Evolutionary conservation across 2,329 filamentous ascomycete genomes (phyloP).

Genomic region (Aspergillus hiratsukae): DNA sequence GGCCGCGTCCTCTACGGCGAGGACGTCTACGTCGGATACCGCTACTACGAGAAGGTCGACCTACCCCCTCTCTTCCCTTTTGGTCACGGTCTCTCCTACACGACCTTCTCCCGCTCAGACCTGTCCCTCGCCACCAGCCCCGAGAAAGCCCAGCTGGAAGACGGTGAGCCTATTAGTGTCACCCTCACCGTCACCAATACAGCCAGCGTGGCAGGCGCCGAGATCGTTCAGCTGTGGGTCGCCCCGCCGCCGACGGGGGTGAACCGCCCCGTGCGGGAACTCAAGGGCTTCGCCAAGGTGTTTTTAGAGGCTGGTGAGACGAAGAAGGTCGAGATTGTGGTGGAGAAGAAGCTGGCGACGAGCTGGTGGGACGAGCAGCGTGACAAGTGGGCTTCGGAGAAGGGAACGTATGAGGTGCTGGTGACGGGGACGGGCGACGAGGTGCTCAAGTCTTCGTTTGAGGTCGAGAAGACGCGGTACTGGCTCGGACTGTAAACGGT

Average conservation of each 20-base stretch:
- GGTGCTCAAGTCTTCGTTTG: constrained; percentile 51
- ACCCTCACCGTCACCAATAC: constrained; percentile 50
- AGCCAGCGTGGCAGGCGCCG: constrained; percentile 48
- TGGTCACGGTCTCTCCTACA: constrained; percentile 76
- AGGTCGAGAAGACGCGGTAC: constrained; percentile 58
- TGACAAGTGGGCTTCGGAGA: constrained; percentile 62
- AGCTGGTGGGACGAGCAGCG: constrained; percentile 68
- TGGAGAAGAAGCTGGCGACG: constrained; percentile 60
- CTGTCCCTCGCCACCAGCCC: constrained; percentile 32
- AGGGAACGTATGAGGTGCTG: constrained; percentile 60
- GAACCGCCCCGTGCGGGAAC: constrained; percentile 55
- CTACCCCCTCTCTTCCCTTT: constrained; percentile 68
- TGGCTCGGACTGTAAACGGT: constrained; percentile 58
- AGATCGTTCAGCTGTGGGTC: constrained; percentile 55
- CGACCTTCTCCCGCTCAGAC: constrained; percentile 57
- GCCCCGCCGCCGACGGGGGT: constrained; percentile 46
- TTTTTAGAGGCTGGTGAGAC: constrained; percentile 57
- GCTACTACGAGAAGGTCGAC: constrained; percentile 70
- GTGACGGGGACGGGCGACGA: constrained; percentile 55
- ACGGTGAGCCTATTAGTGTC: constrained; percentile 46
- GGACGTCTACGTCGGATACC: constrained; percentile 75
- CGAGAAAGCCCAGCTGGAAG: constrained; percentile 34
- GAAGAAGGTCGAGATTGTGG: constrained; percentile 52
- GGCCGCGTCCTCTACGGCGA: constrained; percentile 72
- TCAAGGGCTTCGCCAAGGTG: constrained; percentile 64